Evolutionary conservation across 1,284 basidiomycete species (phyloP).

Genomic region (Coniferiporia weirii): DNA sequence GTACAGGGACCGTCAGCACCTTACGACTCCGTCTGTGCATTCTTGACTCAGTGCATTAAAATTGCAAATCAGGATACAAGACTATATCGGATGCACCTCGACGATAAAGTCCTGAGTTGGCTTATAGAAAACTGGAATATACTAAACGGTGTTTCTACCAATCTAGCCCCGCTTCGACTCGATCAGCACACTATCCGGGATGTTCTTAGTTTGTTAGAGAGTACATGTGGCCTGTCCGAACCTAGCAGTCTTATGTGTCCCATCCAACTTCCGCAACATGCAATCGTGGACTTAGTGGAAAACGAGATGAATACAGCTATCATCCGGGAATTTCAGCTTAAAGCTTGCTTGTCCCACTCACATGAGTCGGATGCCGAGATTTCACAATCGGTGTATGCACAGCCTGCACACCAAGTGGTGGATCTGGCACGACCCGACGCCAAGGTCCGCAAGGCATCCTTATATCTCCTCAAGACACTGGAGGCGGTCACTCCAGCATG

Average conservation of each 20-base stretch:
- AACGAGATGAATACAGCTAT: conserved; percentile 51
- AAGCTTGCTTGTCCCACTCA: conserved; percentile 50
- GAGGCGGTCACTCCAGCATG: conserved; percentile 48
- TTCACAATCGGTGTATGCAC: conserved; percentile 24
- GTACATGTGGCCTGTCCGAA: conserved; percentile 51
- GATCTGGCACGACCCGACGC: conserved; percentile 41
- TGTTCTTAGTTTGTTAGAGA: conserved; percentile 56
- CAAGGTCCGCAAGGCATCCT: conserved; percentile 61
- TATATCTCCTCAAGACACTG: conserved; percentile 55
- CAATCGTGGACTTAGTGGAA: conserved; percentile 54
- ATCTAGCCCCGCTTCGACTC: conserved; percentile 33
- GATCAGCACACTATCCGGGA: conserved; percentile 54
- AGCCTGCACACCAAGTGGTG: conserved; percentile 4
- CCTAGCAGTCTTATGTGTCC: conserved; percentile 41
- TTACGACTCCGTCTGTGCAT: conserved; percentile 80
- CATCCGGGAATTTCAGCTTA: conserved; percentile 67
- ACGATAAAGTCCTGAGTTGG: conserved; percentile 83
- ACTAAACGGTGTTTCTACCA: conserved; percentile 2
- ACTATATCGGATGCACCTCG: conserved; percentile 74
- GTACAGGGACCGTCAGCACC: conserved; percentile 83
- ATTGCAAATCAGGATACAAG: conserved; percentile 74
- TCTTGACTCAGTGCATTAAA: conserved; percentile 63
- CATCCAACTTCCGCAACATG: conserved; percentile 59
- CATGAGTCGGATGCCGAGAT: background rate
- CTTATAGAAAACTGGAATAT: conserved; percentile 67